Evolutionary conservation across 352 stramenopile species (phyloP).

Genomic region (Pythium myriotylum): DNA sequence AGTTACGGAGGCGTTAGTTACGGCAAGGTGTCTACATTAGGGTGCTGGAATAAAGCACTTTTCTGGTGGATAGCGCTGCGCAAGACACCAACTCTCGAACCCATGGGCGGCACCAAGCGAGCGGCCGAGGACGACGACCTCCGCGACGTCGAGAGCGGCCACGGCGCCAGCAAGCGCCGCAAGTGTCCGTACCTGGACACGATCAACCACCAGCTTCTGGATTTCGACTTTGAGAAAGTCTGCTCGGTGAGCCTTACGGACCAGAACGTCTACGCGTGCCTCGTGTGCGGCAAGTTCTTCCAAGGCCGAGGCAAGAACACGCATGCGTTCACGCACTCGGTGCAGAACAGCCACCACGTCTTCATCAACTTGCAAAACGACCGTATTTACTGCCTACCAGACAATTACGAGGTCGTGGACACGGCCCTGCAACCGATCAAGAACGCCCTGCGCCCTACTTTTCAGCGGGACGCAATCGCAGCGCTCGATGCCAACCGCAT

Average conservation of each 20-base stretch:
- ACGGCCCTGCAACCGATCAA: slow-evolving; percentile 95
- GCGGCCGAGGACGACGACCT: slow-evolving; percentile 30
- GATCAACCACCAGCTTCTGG: slow-evolving; percentile 96
- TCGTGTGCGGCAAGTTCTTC: slow-evolving; percentile 99
- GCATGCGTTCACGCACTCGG: slow-evolving; percentile 96
- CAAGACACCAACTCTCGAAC: background rate
- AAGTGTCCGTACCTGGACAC: slow-evolving; percentile 99
- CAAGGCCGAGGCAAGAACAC: slow-evolving; percentile 92
- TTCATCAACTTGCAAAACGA: slow-evolving; percentile 97
- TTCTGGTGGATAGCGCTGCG: too few species aligned
- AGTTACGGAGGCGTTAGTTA: slow-evolving; percentile 11
- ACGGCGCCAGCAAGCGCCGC: slow-evolving; percentile 53
- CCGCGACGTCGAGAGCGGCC: slow-evolving; percentile 23
- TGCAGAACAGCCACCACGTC: slow-evolving; percentile 96
- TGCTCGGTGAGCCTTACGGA: slow-evolving; percentile 96
- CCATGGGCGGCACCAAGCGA: slow-evolving; percentile 48
- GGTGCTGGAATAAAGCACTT: too few species aligned
- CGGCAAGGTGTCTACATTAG: background rate
- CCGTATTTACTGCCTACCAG: slow-evolving; percentile 96
- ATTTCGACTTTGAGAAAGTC: slow-evolving; percentile 99
- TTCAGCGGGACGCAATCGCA: slow-evolving; percentile 82
- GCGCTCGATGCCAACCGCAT: slow-evolving; percentile 91
- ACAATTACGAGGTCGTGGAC: slow-evolving; percentile 99
- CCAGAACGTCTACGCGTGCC: slow-evolving; percentile 98
- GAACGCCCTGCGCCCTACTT: slow-evolving; percentile 91